A percentile compares a stretch with the other conserved stretches of the same genome.
These are phyloP conservation scores for Fusarium illudens DNA, from an alignment of 2,329 filamentous ascomycete species.

Conservation along the genomic window DNA sequence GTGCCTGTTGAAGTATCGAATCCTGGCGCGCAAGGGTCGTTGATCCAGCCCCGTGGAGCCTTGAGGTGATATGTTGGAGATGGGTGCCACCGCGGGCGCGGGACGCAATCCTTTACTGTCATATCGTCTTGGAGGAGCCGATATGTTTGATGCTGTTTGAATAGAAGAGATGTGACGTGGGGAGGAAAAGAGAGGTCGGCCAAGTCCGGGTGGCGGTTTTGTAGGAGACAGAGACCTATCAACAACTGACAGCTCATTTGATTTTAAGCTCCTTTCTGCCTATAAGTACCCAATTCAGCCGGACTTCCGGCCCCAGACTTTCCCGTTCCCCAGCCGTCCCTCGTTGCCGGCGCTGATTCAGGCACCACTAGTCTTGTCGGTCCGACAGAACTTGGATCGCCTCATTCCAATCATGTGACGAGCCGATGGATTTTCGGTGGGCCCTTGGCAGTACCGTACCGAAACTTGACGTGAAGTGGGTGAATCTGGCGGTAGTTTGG, in stretches of 20 bases:
- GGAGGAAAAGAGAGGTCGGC: neutral
- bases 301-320: slow-evolving; percentile 15
- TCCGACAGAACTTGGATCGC: slow-evolving; percentile 10
- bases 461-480: neutral
- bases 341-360: neutral
- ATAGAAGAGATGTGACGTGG: neutral
- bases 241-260: neutral
- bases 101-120: slow-evolving; percentile 11
- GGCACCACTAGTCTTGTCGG: slow-evolving; percentile 19
- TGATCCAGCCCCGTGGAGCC: slow-evolving; percentile 37
- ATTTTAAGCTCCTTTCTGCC: slow-evolving; percentile 17
- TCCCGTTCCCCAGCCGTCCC: slow-evolving; percentile 3
- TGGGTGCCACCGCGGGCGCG: slow-evolving; percentile 26
- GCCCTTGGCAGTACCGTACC: neutral
- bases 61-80: slow-evolving; percentile 36
- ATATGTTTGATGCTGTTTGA: too few species aligned
- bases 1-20: slow-evolving; percentile 33
- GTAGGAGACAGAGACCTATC: neutral
- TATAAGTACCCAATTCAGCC: slow-evolving; percentile 36
- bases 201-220: neutral
- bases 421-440: slow-evolving; percentile 10
- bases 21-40: slow-evolving; percentile 38
- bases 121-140: neutral
- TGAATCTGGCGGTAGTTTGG: neutral
- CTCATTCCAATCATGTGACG: slow-evolving; percentile 17